Evolutionary conservation across 176 grass and related monocot species (phyloP), one percentile per base, ranked within the genome.

Genomic region (Metroxylon sagu): DNA sequence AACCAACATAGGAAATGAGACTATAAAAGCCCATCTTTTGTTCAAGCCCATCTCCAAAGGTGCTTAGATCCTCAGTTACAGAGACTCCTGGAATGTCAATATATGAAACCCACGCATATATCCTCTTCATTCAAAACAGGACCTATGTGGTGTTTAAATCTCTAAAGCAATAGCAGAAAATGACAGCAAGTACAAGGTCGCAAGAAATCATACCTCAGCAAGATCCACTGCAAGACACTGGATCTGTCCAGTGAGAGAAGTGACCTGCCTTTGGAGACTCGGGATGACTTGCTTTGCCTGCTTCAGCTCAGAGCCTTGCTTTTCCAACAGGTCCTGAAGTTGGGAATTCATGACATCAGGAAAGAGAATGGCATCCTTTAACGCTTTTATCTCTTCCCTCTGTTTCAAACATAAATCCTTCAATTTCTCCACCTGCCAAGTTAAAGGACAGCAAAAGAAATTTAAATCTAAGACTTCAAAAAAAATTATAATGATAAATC

Each of bases 141-240:
- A 2, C 35, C 35, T 43, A 43, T 43, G 31, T 35, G 31, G 8
- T 10, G 7, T 10, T 43, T 10, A 10, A 12, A 7, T 43, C 35
- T 43, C 35, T 12, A 43, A 43, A 43, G 35, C 8, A 43, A 14
- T 43, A 43, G 35, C 35, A 43, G 35, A 43, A 43, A 43, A 43
- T 43, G 12, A 43, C 7, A 43, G 8, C 8, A 14, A 43, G 35
- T 43, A 12, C 8, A 43, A 43, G 8, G 12, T 43, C 25, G 6
- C 1, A 28, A 58, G 14, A 28, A 21, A 14, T 18, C 26, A 6
- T 70, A 81, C 93, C 84, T 92, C 79, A n/a, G 93, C 79, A 71
- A 98, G 93, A 86, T 91, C 93, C 53, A 80, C 76, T 21, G 84
- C 93, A 50, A 98, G 87, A 66, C 77, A 83, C 26, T 92, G 87